Evolutionary conservation across 2,329 filamentous ascomycete species (phyloP).

Genomic region (Scedosporium aurantiacum): DNA sequence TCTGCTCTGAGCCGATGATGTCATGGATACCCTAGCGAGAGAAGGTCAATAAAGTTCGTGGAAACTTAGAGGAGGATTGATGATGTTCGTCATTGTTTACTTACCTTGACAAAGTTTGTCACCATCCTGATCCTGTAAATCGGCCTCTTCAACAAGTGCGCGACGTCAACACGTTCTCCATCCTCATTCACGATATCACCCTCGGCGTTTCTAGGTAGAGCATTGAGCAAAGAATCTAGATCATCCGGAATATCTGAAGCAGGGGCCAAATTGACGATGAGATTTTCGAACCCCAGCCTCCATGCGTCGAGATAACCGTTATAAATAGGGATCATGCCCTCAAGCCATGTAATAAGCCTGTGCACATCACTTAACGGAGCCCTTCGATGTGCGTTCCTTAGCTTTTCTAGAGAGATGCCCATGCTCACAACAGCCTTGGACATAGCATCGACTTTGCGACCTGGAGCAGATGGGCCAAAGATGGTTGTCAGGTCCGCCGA

Average conservation of each 20-base stretch:
- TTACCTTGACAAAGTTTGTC: slow-evolving; percentile 67
- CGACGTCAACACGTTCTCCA: slow-evolving; percentile 87
- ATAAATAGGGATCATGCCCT: slow-evolving; percentile 68
- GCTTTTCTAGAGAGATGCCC: slow-evolving; percentile 77
- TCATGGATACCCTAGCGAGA: slow-evolving; percentile 41
- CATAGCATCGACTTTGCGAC: slow-evolving; percentile 46
- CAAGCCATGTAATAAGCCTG: slow-evolving; percentile 69
- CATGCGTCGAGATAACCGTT: slow-evolving; percentile 77
- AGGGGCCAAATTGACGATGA: slow-evolving; percentile 85
- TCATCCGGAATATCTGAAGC: slow-evolving; percentile 42
- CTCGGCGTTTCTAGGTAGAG: slow-evolving; percentile 49
- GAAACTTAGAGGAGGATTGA: slow-evolving; percentile 6
- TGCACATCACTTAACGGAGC: slow-evolving; percentile 65
- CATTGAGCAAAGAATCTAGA: slow-evolving; percentile 47
- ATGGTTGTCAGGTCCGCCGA: slow-evolving; percentile 54
- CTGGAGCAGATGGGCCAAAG: slow-evolving; percentile 46
- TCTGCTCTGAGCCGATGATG: slow-evolving; percentile 36
- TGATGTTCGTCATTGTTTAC: slow-evolving; percentile 7
- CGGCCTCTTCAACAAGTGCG: slow-evolving; percentile 81
- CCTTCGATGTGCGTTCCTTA: slow-evolving; percentile 69
- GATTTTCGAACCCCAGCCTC: slow-evolving; percentile 87
- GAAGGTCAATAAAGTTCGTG: not conserved
- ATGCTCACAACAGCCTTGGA: slow-evolving; percentile 88
- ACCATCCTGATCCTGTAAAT: slow-evolving; percentile 82
- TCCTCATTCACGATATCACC: slow-evolving; percentile 60